phyloP scores from a whole-genome alignment of 208 protist genomes.

The Porcisia hertigi region DNA sequence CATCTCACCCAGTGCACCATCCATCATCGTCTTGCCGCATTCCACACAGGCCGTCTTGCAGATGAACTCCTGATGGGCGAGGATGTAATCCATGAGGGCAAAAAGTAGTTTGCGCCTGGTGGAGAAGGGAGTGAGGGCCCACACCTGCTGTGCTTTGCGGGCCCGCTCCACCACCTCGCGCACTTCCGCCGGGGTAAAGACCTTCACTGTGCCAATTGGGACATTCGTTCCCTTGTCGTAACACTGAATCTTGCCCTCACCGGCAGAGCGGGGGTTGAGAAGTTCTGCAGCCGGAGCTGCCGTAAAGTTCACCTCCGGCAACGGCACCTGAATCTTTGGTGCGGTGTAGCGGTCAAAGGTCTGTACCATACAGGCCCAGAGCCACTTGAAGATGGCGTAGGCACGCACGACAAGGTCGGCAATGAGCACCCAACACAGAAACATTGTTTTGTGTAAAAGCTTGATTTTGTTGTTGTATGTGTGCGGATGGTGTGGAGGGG shows the following conservation, averaged over 20 bases:
- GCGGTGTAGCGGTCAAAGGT: slow-evolving; percentile 82
- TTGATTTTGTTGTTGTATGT: slow-evolving; percentile 6
- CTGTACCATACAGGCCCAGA: slow-evolving; percentile 44
- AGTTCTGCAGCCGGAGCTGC: slow-evolving; percentile 39
- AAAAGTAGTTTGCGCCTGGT: slow-evolving; percentile 84
- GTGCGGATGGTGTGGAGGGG: background rate
- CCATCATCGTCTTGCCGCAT: slow-evolving; percentile 93
- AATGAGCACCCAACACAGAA: slow-evolving; percentile 44
- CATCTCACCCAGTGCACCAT: slow-evolving; percentile 90
- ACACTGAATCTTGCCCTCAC: slow-evolving; percentile 81
- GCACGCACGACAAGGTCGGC: slow-evolving; percentile 61
- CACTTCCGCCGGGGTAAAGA: slow-evolving; percentile 73
- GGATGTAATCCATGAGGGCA: slow-evolving; percentile 87
- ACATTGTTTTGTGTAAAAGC: slow-evolving; percentile 24
- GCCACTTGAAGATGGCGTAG: slow-evolving; percentile 49
- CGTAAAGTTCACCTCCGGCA: slow-evolving; percentile 61
- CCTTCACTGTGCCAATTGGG: slow-evolving; percentile 73
- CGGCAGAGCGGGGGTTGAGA: slow-evolving; percentile 71
- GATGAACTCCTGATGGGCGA: slow-evolving; percentile 79
- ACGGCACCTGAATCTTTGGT: slow-evolving; percentile 69
- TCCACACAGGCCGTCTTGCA: slow-evolving; percentile 88
- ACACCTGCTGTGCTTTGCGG: slow-evolving; percentile 75
- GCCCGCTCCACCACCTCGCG: slow-evolving; percentile 61
- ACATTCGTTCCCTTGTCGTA: slow-evolving; percentile 91
- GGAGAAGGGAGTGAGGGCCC: slow-evolving; percentile 86